Base-by-base conservation (phyloP, 352 stramenopile genomes). In the Phytopythium oedochilum region DNA sequence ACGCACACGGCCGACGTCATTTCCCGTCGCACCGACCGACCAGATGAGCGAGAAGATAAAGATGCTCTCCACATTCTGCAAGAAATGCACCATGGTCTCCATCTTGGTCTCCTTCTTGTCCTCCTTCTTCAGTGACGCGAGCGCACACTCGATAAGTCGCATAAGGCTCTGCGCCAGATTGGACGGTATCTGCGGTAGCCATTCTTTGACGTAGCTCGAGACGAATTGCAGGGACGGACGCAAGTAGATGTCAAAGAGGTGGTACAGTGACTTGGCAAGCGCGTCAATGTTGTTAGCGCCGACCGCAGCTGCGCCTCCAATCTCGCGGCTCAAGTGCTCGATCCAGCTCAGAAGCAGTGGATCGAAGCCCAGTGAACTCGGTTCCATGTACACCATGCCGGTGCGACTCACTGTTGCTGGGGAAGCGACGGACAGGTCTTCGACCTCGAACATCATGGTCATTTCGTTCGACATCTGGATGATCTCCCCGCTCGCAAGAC, bases 391-490 rank as follows among this genome's bases (percentile, higher is more conserved):
- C 28, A 98, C 96, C 82, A 98, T 98, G 14, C 94, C 94, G 1
- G 95, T 97, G 2, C 94, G 91, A 44, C 85, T 97, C 11, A 98
- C 94, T 3, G 94, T 98, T 32, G 94, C 94, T 0, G 94, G 94
- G 3, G 92, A 98, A 18, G 94, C 94, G 2, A 98, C 92, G 0
- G 80, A 92, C 1, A 98, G 70, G 54, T 98, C 94, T 62, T 98
- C 92, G n/a, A 97, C 88, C 64, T 98, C 94, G 53, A 98, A 98
- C 90, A 98, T 97, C 94, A 98, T 98, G 8, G 91, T 97, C 94
- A 98, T 98, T 38, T 97, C 76, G 39, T 90, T 81, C 4, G 86
- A 96, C 93, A 98, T 98, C 57, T 97, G 92, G 39, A 98, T 72
- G 66, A 97, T 97, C 70, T 98, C 93, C 5, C 94, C 94, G 53